Percentiles rank a stretch among this genome's conserved stretches.
Evolutionary conservation across 1,284 basidiomycete genomes (phyloP).

Genomic region (Sanghuangporus weigelae): DNA sequence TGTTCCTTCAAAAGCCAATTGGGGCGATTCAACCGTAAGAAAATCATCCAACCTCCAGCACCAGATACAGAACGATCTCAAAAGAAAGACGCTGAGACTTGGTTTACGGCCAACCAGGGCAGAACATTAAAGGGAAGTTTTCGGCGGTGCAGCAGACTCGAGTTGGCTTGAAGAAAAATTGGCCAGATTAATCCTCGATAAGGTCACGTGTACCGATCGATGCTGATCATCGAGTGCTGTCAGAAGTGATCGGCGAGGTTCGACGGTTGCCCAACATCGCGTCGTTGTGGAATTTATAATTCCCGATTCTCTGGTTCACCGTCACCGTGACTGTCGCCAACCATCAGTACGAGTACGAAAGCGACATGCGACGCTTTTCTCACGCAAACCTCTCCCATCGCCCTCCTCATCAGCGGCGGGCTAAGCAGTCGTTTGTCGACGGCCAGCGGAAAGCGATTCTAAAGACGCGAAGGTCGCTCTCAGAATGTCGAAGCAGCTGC

Average conservation of each 20-base stretch:
- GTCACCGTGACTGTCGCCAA: not conserved
- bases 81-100: too few relatives aligned
- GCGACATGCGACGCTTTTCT: not conserved
- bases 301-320: not conserved
- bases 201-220: not conserved
- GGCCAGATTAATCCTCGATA: not conserved
- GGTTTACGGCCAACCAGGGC: too few relatives aligned
- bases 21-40: too few relatives aligned
- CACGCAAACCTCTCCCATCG: not conserved
- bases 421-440: not conserved
- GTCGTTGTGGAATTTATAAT: not conserved
- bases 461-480: not conserved
- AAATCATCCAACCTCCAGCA: too few relatives aligned
- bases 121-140: too few relatives aligned
- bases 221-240: not conserved
- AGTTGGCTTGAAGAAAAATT: not conserved
- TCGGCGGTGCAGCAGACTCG: not conserved
- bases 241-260: not conserved
- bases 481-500: slow-evolving; percentile 25
- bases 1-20: too few relatives aligned
- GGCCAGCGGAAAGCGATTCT: not conserved
- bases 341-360: not conserved
- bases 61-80: too few relatives aligned
- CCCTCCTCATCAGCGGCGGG: not conserved
- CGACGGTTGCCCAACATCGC: not conserved